phyloP scores from a whole-genome alignment of 75 land plant genomes.

The Ceratopteris richardii region DNA sequence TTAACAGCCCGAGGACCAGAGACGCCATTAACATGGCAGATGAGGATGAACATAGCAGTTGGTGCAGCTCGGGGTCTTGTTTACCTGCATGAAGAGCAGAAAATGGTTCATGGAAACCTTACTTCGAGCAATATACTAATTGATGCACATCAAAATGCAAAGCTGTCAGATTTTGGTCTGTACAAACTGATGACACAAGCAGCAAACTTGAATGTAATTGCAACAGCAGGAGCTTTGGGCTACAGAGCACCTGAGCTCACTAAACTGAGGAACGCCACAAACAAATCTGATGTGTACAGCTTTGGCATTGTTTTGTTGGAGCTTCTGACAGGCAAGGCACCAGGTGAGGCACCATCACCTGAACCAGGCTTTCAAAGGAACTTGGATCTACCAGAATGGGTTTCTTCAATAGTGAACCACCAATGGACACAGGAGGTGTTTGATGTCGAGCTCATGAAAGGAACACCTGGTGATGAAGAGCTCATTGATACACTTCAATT shows the following conservation, averaged over 20 bases:
- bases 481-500: conserved; percentile 76
- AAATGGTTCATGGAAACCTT: conserved; percentile 84
- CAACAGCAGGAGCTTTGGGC: conserved; percentile 81
- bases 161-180: conserved; percentile 79
- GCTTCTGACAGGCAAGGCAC: conserved; percentile 90
- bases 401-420: conserved; percentile 85
- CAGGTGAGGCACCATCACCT: conserved; percentile 53
- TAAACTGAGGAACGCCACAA: conserved; percentile 80
- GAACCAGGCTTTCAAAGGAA: conserved; percentile 22
- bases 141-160: conserved; percentile 46
- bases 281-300: conserved; percentile 90
- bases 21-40: conserved; percentile 67
- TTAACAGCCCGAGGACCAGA: conserved; percentile 86
- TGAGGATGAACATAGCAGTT: conserved; percentile 63
- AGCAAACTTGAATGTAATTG: conserved; percentile 78
- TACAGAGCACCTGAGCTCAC: conserved; percentile 95
- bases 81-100: conserved; percentile 56
- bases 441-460: conserved; percentile 88
- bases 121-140: conserved; percentile 76
- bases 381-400: conserved; percentile 86
- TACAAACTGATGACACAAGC: conserved; percentile 79
- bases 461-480: conserved; percentile 68
- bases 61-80: conserved; percentile 62
- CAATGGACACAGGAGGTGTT: conserved; percentile 98
- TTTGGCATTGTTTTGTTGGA: conserved; percentile 82